Conservation (phyloP, 164 flowering plant species). For the Tetrastigma voinierianum region DNA sequence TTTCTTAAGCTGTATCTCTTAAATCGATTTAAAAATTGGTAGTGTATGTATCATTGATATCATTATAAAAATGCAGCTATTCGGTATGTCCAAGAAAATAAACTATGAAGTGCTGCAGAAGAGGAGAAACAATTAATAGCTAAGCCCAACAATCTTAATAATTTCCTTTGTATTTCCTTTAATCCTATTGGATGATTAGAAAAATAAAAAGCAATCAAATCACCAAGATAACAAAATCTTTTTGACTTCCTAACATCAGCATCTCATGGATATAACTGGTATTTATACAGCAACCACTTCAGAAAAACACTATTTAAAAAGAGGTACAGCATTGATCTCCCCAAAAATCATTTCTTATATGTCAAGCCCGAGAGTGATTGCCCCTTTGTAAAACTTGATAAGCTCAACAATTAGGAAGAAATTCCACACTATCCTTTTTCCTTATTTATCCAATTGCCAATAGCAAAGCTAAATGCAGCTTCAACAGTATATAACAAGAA, state of each 20-base stretch:
- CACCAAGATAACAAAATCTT: not conserved
- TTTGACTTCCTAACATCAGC: not conserved
- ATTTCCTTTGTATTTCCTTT: too few species aligned
- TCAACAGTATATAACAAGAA: not conserved
- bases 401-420: not conserved
- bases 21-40: too few species aligned
- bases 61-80: too few species aligned
- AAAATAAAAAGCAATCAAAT: too few species aligned
- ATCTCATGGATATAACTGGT: not conserved
- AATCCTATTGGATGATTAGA: too few species aligned
- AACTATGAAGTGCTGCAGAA: too few species aligned
- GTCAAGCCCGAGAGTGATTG: not conserved
- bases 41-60: too few species aligned
- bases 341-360: not conserved
- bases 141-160: too few species aligned
- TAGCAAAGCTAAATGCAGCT: not conserved
- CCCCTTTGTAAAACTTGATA: not conserved
- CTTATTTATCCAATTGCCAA: slow-evolving; percentile 3
- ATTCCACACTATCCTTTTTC: not conserved
- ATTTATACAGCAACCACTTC: not conserved
- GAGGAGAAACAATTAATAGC: too few species aligned
- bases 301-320: not conserved
- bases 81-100: too few species aligned
- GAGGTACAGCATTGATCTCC: not conserved
- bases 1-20: too few species aligned